Evolutionary conservation across 139 green algal genomes (phyloP).

Genomic region (Desmodesmus armatus): DNA sequence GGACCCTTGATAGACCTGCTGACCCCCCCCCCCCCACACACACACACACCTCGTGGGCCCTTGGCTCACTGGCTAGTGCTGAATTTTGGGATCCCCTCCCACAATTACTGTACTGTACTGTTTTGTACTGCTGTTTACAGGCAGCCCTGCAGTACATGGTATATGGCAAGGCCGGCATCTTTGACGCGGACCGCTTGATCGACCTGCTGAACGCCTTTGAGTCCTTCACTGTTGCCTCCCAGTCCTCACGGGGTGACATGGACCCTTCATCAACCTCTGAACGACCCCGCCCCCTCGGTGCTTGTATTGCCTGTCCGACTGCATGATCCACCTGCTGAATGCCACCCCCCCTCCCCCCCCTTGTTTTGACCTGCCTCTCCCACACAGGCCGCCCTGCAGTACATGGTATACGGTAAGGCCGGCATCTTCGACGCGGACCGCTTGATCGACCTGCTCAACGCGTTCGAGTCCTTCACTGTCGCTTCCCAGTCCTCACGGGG

Average conservation of each 20-base stretch:
- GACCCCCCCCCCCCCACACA: no score
- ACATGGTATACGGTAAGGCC: conserved; percentile 87
- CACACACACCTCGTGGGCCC: no score
- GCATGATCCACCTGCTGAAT: no score
- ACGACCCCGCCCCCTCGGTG: no score
- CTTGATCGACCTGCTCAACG: conserved; percentile 97
- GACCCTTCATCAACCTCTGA: no score
- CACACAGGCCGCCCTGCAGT: conserved; percentile 52
- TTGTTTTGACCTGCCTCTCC: no score
- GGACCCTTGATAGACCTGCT: conserved; percentile 16
- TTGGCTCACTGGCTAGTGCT: no score
- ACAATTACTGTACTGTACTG: no score
- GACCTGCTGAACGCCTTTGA: conserved; percentile 98
- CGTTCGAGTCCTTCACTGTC: conserved; percentile 92
- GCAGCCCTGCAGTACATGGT: conserved; percentile 77
- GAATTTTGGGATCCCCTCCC: no score
- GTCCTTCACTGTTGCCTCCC: conserved; percentile 79
- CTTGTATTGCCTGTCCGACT: no score
- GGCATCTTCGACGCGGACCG: conserved; percentile 81
- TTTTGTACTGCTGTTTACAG: conserved; percentile 21
- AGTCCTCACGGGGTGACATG: conserved; percentile 68
- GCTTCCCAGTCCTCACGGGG: conserved; percentile 68
- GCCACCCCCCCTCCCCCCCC: background rate
- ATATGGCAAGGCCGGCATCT: conserved; percentile 77
- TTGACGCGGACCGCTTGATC: conserved; percentile 91